Evolutionary conservation across 1,284 basidiomycete species (phyloP).

Genomic region (Chalciporus sp.): DNA sequence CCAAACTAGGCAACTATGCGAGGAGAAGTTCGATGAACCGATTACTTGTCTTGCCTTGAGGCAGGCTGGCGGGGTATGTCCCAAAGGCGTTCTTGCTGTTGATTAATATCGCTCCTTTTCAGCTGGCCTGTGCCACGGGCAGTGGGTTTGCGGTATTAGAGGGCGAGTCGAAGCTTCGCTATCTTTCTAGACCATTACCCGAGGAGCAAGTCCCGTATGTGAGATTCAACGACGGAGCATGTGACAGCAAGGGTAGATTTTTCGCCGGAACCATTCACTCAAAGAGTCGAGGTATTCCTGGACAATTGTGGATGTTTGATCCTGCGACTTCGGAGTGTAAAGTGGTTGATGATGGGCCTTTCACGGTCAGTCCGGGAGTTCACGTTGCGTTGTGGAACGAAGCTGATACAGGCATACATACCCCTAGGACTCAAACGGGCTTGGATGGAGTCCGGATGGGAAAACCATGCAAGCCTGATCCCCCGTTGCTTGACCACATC

Average conservation of each 20-base stretch:
- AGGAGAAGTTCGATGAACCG: conserved; percentile 28
- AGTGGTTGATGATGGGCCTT: conserved; percentile 63
- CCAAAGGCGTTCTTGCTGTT: background rate
- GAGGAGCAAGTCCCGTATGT: conserved; percentile 43
- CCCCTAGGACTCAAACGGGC: conserved; percentile 23
- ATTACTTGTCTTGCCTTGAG: conserved; percentile 27
- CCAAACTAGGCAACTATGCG: conserved; percentile 10
- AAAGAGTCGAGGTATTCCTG: conserved; percentile 50
- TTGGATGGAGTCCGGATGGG: conserved; percentile 27
- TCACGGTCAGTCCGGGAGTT: conserved; percentile 49
- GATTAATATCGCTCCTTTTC: background rate
- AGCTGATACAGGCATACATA: background rate
- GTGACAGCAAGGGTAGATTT: conserved; percentile 63
- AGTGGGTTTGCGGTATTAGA: conserved; percentile 26
- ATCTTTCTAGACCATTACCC: conserved; percentile 50
- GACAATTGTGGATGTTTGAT: conserved; percentile 63
- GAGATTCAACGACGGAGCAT: conserved; percentile 73
- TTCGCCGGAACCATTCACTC: conserved; percentile 64
- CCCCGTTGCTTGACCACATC: background rate
- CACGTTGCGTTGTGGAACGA: too few relatives aligned
- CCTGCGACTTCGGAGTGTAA: conserved; percentile 46
- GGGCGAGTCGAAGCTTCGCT: conserved; percentile 14
- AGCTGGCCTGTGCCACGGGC: conserved; percentile 23
- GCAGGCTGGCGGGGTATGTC: background rate
- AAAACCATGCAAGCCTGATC: conserved; percentile 24